These are phyloP conservation scores for Colletotrichum higginsianum DNA, from an alignment of 2,329 filamentous ascomycete species.

Conservation along the genomic window DNA sequence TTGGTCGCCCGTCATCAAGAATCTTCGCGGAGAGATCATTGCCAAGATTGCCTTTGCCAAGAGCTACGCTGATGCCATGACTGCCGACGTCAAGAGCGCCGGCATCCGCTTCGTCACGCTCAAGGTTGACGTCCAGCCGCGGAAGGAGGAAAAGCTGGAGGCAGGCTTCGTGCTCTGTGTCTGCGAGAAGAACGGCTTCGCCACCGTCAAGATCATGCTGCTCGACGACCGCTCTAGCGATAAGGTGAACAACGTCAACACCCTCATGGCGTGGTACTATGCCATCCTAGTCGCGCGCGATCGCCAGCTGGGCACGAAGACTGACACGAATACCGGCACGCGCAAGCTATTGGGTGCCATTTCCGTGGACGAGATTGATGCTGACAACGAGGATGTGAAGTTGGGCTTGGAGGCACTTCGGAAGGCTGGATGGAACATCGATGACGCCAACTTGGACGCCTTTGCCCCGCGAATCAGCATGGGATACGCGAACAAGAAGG, in stretches of 20 bases:
- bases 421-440: conserved; percentile 13
- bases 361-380: neutral
- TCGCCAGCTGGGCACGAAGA: neutral
- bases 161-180: conserved; percentile 14
- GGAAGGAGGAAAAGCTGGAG: neutral
- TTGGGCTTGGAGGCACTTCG: neutral
- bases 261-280: conserved; percentile 17
- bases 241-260: neutral
- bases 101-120: conserved; percentile 2
- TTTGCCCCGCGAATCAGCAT: conserved; percentile 18
- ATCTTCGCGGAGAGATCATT: conserved; percentile 47
- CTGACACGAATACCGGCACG: neutral
- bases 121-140: neutral
- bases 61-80: conserved; percentile 56
- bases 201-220: conserved; percentile 35
- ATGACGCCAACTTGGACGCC: neutral
- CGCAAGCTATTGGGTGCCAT: conserved; percentile 1
- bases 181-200: neutral
- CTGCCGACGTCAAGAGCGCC: conserved; percentile 4
- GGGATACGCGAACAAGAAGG: conserved; percentile 1
- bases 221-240: neutral
- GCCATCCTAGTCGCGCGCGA: conserved; percentile 4
- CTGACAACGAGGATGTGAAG: neutral
- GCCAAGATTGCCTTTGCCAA: conserved; percentile 58
- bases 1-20: conserved; percentile 53